phyloP scores from a whole-genome alignment of 768 basidiomycete species.

The Epithele typhae region DNA sequence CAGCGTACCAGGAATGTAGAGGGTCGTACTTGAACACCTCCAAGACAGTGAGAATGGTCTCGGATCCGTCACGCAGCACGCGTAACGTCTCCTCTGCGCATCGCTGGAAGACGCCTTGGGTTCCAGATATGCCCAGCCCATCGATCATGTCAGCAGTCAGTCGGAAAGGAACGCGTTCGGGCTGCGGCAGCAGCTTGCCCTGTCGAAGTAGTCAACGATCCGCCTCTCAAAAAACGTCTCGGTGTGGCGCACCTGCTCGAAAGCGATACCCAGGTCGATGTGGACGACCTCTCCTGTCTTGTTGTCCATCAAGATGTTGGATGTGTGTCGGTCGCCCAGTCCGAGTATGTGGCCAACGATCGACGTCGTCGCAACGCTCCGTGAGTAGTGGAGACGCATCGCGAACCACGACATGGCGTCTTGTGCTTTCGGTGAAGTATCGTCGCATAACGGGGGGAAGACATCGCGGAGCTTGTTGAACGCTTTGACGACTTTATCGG shows the following conservation, averaged over 20 bases:
- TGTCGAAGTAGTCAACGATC: constrained; percentile 29
- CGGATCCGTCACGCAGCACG: constrained; percentile 80
- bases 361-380: constrained; percentile 90
- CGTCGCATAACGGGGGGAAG: constrained; percentile 87
- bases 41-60: constrained; percentile 88
- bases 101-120: constrained; percentile 90
- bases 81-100: constrained; percentile 94
- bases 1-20: constrained; percentile 75
- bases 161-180: constrained; percentile 92
- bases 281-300: constrained; percentile 84
- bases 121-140: constrained; percentile 86
- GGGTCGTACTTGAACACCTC: constrained; percentile 98
- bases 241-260: constrained; percentile 69
- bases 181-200: constrained; percentile 76
- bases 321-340: constrained; percentile 87
- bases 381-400: constrained; percentile 83
- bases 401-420: constrained; percentile 89
- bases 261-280: constrained; percentile 95
- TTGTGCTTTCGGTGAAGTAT: constrained; percentile 92
- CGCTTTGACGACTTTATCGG: constrained; percentile 26
- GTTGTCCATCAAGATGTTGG: constrained; percentile 89
- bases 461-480: constrained; percentile 28
- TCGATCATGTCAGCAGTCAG: constrained; percentile 93
- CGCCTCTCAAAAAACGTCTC: background rate
- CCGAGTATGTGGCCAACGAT: constrained; percentile 93